Conservation (phyloP, 2,329 filamentous ascomycete genomes). For the Trichoderma atroviride region DNA sequence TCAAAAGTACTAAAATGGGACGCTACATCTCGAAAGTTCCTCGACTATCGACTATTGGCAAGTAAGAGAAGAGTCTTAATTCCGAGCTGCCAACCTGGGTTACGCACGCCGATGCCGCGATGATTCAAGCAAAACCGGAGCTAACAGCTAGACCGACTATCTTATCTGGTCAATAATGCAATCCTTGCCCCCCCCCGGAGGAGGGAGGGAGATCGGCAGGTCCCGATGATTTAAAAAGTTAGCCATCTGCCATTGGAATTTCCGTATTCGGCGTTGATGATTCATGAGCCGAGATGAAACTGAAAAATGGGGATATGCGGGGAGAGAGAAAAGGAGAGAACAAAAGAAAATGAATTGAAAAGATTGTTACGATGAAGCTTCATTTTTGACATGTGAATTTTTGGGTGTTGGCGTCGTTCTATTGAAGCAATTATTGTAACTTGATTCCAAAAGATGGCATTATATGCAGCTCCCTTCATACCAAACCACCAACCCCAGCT, state of each 20-base stretch:
- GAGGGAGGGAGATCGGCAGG: conserved; percentile 13
- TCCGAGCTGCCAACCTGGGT: conserved; percentile 10
- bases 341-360: not conserved
- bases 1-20: not conserved
- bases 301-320: not conserved
- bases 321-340: not conserved
- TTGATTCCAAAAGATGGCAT: not conserved
- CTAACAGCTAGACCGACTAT: not conserved
- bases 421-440: not conserved
- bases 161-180: not conserved
- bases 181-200: not conserved
- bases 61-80: not conserved
- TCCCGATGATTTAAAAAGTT: not conserved
- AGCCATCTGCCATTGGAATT: not conserved
- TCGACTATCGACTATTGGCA: not conserved
- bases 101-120: not conserved
- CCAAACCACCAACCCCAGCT: not conserved
- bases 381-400: not conserved
- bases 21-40: not conserved
- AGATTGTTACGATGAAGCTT: too few species aligned
- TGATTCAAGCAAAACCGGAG: not conserved
- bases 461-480: not conserved
- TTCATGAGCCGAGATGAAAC: conserved; percentile 13
- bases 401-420: not conserved
- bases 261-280: not conserved